Conservation (phyloP, 352 stramenopile genomes). For the Globisporangium carolinianum region DNA sequence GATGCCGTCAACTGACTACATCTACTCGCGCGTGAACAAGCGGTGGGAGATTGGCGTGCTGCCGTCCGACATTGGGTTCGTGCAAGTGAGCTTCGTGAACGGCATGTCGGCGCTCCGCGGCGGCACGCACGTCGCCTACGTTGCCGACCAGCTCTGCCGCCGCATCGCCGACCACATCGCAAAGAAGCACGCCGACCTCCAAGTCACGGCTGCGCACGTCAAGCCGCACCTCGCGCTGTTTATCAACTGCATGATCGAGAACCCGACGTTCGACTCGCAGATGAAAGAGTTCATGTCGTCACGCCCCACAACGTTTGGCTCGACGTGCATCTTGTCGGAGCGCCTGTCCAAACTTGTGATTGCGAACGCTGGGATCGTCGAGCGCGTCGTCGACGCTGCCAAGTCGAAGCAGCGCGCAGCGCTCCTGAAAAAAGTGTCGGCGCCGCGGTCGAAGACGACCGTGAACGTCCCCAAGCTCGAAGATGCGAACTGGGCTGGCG, state of each 20-base stretch:
- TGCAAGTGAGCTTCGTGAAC: slow-evolving; percentile 99
- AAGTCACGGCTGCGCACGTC: slow-evolving; percentile 91
- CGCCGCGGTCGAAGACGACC: slow-evolving; percentile 48
- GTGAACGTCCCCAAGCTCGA: slow-evolving; percentile 98
- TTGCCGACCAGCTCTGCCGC: slow-evolving; percentile 73
- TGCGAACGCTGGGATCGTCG: slow-evolving; percentile 93
- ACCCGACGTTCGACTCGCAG: slow-evolving; percentile 99
- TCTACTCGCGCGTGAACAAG: slow-evolving; percentile 92
- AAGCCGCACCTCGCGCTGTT: slow-evolving; percentile 98
- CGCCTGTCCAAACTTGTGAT: slow-evolving; percentile 93
- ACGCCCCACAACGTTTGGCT: slow-evolving; percentile 78
- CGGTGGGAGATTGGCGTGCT: slow-evolving; percentile 95
- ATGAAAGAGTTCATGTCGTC: slow-evolving; percentile 99
- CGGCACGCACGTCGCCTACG: slow-evolving; percentile 93
- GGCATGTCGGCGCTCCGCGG: slow-evolving; percentile 96
- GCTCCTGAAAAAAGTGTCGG: slow-evolving; percentile 89
- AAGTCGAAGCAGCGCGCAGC: slow-evolving; percentile 92
- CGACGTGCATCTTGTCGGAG: slow-evolving; percentile 89
- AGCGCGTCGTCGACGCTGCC: slow-evolving; percentile 88
- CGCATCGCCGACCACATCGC: slow-evolving; percentile 93
- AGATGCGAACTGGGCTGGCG: slow-evolving; percentile 97
- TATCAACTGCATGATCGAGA: slow-evolving; percentile 98
- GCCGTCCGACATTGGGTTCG: slow-evolving; percentile 87
- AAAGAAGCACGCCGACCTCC: slow-evolving; percentile 93
- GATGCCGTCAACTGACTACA: slow-evolving; percentile 38